These are phyloP conservation scores for Lactifluus rugatus DNA, from an alignment of 768 basidiomycete genomes.

Conservation along the genomic window DNA sequence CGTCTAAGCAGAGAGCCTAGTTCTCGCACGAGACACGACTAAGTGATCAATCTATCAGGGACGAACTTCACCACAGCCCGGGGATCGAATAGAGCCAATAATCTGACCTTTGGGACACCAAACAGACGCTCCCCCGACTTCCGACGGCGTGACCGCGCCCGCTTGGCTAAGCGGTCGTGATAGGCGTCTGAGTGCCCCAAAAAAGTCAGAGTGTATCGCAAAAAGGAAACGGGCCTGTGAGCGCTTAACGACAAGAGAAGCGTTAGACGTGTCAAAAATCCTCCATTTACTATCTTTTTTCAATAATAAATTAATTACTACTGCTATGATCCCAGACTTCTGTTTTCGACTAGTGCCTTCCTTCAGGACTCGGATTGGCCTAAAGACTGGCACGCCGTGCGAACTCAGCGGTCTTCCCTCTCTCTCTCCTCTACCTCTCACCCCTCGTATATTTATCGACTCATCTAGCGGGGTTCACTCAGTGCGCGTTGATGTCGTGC, in stretches of 20 bases:
- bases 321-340: slow-evolving; percentile 6
- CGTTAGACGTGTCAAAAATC: slow-evolving; percentile 3
- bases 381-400: slow-evolving; percentile 11
- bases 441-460: slow-evolving; percentile 5
- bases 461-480: not conserved
- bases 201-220: slow-evolving; percentile 1
- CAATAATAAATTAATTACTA: slow-evolving; percentile 10
- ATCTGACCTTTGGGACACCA: not conserved
- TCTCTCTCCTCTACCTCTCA: not conserved
- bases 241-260: slow-evolving; percentile 2
- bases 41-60: not conserved
- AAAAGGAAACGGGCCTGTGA: slow-evolving; percentile 7
- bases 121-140: not conserved
- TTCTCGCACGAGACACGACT: not conserved
- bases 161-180: slow-evolving; percentile 11
- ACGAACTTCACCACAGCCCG: not conserved
- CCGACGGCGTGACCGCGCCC: not conserved
- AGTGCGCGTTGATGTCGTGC: slow-evolving; percentile 13
- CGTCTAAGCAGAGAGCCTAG: not conserved
- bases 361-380: slow-evolving; percentile 1
- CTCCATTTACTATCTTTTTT: not conserved
- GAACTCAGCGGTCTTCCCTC: slow-evolving; percentile 13
- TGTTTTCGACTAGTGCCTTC: slow-evolving; percentile 10
- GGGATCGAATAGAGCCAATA: not conserved
- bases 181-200: not conserved